Base-by-base conservation (phyloP, 2,329 filamentous ascomycete species). In the Aspergillus caelatus region DNA sequence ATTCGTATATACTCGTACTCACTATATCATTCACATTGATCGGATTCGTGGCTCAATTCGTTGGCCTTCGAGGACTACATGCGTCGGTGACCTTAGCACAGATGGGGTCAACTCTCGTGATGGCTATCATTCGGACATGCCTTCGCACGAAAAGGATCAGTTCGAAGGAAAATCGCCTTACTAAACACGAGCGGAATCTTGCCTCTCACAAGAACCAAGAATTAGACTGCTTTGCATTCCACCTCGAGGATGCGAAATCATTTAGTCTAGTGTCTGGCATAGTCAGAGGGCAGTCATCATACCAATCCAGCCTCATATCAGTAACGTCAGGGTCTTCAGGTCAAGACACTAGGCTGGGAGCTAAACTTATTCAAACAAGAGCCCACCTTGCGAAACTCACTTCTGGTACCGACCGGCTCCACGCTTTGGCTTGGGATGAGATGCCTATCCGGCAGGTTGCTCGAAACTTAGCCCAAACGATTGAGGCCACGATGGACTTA, bases 1-100 rank as follows among this genome's bases (percentile, higher is more conserved):
- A 66, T 14, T 58, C 66, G 4, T 10, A 68, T 1, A 57, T 70
- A 6, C 68, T 75, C 1, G 53, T 73, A 3, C 59, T 66, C 8
- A 70, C 71, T 3, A 60, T 79, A 10, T 19, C 52, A 0, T 56
- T 72, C 1, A 76, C 77, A 0, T 61, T 77, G 12, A 2, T 73
- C 4, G 78, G 78, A 1, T 80, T 77, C 21, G 65, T 80, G 3
- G 53, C 76, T 1, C 78, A 81, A 58, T 81, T 81, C 34, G 66
- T 80, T 9, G 78, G 78, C 2, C 66, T 78, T 1, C 70, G 78
- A 55, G 77, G 75, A 1, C 67, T 80, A 6, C 75, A 80, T 57
- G 68, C 77, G 1, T 77, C 75, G 0, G 75, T 80, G 9, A 74
- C 74, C 19, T 60, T 80, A 2, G 70, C 72, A 30, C 74, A 79